Base-by-base conservation (phyloP, 2,329 filamentous ascomycete species). In the Nothomitra cinnamomea region DNA sequence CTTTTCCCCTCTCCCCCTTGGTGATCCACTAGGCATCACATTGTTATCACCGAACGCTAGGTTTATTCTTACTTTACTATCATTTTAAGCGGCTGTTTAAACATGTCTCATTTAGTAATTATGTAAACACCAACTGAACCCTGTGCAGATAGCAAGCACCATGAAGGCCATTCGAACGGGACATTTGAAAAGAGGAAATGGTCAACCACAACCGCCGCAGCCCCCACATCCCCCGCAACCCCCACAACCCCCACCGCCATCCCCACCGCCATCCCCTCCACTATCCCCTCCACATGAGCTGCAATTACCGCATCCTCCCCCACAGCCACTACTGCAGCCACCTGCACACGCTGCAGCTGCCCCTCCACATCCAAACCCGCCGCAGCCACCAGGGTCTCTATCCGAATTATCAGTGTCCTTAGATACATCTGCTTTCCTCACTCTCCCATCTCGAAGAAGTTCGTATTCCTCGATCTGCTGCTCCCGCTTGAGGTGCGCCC, bases 381-480 rank as follows among this genome's bases (percentile, higher is more conserved):
- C 48, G 32, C 50, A 50, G 21, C 42, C 24, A 7, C 41, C 43
- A 54, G 6, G 19, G n/a, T 19, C 53, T 10, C 15, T 22, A 22
- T 17, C 53, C 10, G 12, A 53, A 49, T 17, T 36, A 7, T 32
- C 53, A n/a, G 21, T 13, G 3, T 21, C 53, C 42, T 35, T 19
- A 17, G 38, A 53, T 45, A 43, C 42, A 48, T 55, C 43, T 13
- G 19, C 54, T 17, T 19, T 24, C 24, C 51, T 54, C 15, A 56
- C 45, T 21, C 58, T 24, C 17, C 42, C 52, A 51, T 58, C 54
- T 17, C 59, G 54, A 10, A 59, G 52, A 40, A 51, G n/a, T 48
- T 61, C 57, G 50, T 61, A 60, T 7, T 8, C 47, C 15, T 32
- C 35, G 4, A 58, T 51, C 53, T 58, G 57, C 8, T 57, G 53